These are phyloP conservation scores for Ceriops zippeliana DNA, from an alignment of 345 rosid species.

Conservation along the genomic window DNA sequence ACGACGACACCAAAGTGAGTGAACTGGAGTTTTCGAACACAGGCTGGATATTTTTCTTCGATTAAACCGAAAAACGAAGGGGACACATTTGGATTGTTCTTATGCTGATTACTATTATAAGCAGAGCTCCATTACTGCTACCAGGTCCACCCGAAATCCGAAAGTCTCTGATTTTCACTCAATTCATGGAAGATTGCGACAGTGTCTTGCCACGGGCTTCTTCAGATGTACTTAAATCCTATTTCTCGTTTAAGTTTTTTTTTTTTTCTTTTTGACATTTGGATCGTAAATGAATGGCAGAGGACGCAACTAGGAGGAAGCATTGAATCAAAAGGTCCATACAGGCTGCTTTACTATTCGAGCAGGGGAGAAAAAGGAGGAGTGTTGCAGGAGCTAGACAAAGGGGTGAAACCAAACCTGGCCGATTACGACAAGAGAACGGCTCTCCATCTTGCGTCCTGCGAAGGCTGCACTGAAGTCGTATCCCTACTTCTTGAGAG, in stretches of 20 bases:
- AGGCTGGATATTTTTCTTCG: too few species aligned
- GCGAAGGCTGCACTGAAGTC: constrained; percentile 53
- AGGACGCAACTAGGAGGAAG: constrained; percentile 16
- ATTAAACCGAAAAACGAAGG: neutral
- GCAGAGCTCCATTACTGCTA: neutral
- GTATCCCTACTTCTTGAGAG: constrained; percentile 50
- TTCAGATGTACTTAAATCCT: constrained; percentile 21
- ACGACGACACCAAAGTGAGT: too few species aligned
- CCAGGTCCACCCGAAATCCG: too few species aligned
- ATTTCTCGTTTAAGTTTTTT: neutral
- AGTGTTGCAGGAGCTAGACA: constrained; percentile 49
- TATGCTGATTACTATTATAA: neutral
- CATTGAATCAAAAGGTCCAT: constrained; percentile 42
- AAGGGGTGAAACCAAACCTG: constrained; percentile 44
- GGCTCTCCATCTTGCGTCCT: constrained; percentile 64
- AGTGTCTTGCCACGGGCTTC: constrained; percentile 4
- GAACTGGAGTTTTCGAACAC: too few species aligned
- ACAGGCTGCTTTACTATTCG: constrained; percentile 48
- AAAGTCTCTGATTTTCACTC: neutral
- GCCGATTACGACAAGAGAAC: constrained; percentile 62
- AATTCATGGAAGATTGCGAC: constrained; percentile 30
- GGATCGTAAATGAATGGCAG: constrained; percentile 9
- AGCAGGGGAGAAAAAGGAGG: constrained; percentile 49
- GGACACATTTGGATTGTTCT: constrained; percentile 18
- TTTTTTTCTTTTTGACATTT: neutral